Evolutionary conservation across 1,139 yeast genomes (phyloP).

Genomic region (Diutina scorzettiae): DNA sequence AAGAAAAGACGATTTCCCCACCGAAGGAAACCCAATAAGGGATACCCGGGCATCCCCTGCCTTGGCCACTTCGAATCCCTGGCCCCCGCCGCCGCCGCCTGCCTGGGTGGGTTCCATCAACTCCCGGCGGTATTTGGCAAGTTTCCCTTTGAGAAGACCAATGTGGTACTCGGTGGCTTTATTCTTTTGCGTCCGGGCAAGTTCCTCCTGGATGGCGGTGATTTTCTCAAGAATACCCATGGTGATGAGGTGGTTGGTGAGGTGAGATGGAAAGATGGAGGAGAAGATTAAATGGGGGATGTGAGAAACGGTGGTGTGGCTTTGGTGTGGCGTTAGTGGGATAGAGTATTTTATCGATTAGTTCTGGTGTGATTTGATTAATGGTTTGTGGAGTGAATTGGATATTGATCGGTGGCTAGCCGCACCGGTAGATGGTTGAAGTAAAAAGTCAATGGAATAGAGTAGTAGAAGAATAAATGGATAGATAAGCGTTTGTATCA

Average conservation of each 20-base stretch:
- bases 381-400: too few relatives aligned
- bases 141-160: conserved; percentile 92
- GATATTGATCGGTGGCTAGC: too few relatives aligned
- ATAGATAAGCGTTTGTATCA: too few relatives aligned
- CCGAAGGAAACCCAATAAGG: conserved; percentile 96
- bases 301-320: neutral
- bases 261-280: too few relatives aligned
- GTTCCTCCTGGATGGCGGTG: conserved; percentile 87
- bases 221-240: conserved; percentile 85
- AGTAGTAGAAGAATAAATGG: too few relatives aligned
- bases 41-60: conserved; percentile 98
- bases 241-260: conserved; percentile 20
- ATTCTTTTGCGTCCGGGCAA: conserved; percentile 92
- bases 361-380: too few relatives aligned
- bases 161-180: conserved; percentile 93
- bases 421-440: too few relatives aligned
- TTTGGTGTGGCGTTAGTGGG: neutral
- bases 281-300: too few relatives aligned
- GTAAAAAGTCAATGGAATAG: too few relatives aligned
- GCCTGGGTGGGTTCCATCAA: conserved; percentile 68
- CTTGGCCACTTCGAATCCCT: conserved; percentile 94
- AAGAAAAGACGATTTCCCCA: conserved; percentile 86
- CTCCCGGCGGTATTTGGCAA: conserved; percentile 90
- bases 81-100: conserved; percentile 80
- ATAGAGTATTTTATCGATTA: too few relatives aligned